Evolutionary conservation across 768 basidiomycete genomes (phyloP).

Genomic region (Psilocybe tampanensis): DNA sequence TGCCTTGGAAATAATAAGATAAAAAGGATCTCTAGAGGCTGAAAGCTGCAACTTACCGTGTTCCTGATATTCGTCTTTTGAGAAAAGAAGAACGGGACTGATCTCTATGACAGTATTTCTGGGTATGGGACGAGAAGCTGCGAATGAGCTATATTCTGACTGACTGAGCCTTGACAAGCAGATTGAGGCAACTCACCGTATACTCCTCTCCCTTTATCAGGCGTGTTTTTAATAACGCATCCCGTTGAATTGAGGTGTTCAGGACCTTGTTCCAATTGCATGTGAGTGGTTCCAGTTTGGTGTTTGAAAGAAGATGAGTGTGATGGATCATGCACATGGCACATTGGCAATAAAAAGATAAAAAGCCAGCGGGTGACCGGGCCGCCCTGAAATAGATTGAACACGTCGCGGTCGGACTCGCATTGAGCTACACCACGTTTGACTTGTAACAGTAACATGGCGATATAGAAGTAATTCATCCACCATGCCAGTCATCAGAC

Average conservation of each 20-base stretch:
- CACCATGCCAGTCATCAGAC: constrained; percentile 29
- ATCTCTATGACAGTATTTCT: constrained; percentile 74
- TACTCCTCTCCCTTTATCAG: constrained; percentile 62
- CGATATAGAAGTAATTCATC: background rate
- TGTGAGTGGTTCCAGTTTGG: background rate
- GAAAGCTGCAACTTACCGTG: constrained; percentile 45
- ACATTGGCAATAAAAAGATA: too few relatives aligned
- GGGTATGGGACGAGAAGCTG: constrained; percentile 58
- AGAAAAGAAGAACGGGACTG: constrained; percentile 83
- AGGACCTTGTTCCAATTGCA: constrained; percentile 15
- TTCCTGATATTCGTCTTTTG: constrained; percentile 65
- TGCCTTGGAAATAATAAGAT: constrained; percentile 26
- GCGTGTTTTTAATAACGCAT: constrained; percentile 45
- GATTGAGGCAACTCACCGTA: constrained; percentile 47
- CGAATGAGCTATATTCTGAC: constrained; percentile 19
- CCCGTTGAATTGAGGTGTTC: constrained; percentile 47
- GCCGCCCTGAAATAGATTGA: background rate
- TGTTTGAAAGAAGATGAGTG: background rate
- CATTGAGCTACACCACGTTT: background rate
- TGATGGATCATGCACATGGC: too few relatives aligned
- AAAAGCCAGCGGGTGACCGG: too few relatives aligned
- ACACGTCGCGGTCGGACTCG: constrained; percentile 10
- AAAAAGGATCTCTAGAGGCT: background rate
- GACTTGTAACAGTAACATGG: background rate
- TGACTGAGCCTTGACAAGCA: constrained; percentile 3